Percentiles rank a stretch among this genome's conserved stretches.
phyloP scores from a whole-genome alignment of 306 rosid genomes.

The Prunus kanzakura region DNA sequence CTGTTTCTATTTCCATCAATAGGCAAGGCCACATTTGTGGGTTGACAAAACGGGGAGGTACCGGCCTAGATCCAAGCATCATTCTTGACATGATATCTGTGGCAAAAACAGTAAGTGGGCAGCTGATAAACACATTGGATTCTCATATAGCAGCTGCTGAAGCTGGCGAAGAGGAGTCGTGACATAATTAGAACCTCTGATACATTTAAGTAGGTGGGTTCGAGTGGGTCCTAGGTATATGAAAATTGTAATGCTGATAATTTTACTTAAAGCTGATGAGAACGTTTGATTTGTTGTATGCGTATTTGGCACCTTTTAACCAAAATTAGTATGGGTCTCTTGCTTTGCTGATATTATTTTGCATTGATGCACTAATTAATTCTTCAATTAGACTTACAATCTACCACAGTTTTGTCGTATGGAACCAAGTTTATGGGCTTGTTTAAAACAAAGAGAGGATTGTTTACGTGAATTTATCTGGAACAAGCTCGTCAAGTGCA shows the following conservation, averaged over 20 bases:
- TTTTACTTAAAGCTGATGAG: constrained; percentile 24
- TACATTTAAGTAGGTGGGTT: constrained; percentile 4
- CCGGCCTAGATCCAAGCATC: constrained; percentile 50
- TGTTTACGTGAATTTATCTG: too few species aligned
- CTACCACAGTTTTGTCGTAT: too few species aligned
- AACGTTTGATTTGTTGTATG: background rate
- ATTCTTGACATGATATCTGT: constrained; percentile 84
- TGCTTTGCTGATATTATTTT: background rate
- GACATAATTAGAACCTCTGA: background rate
- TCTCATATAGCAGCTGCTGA: constrained; percentile 15
- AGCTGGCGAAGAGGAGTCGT: constrained; percentile 5
- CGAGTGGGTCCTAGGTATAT: background rate
- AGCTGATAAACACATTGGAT: constrained; percentile 18
- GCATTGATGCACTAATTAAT: background rate
- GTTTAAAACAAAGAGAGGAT: too few species aligned
- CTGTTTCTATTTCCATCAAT: constrained; percentile 72
- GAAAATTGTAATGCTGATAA: constrained; percentile 55
- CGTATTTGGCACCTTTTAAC: background rate
- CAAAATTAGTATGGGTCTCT: background rate
- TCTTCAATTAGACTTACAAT: too few species aligned
- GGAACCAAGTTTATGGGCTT: too few species aligned
- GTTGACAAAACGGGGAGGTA: constrained; percentile 74
- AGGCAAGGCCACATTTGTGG: constrained; percentile 71
- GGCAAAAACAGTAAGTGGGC: constrained; percentile 30
- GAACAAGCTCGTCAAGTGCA: too few species aligned